These are phyloP conservation scores for Chalaropsis ovoidea DNA, from an alignment of 2,329 filamentous ascomycete species.

Conservation along the genomic window DNA sequence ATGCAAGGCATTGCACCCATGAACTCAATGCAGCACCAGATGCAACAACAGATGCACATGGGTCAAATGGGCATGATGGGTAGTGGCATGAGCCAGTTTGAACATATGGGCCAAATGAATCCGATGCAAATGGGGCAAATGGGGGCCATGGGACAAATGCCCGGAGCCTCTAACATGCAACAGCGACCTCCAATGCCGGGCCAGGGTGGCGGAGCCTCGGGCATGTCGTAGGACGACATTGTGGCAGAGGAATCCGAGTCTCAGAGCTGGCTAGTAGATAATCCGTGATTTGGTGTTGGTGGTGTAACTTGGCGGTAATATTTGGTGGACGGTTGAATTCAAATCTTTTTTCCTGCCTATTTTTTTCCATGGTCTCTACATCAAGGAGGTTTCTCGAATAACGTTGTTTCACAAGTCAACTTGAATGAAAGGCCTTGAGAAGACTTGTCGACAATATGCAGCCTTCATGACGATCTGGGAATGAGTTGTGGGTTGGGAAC, in stretches of 20 bases:
- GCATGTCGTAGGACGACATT: conserved; percentile 25
- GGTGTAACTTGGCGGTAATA: not conserved
- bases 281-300: conserved; percentile 3
- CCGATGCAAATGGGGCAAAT: conserved; percentile 24
- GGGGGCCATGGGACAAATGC: conserved; percentile 23
- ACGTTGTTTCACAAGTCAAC: not conserved
- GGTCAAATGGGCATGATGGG: conserved; percentile 24
- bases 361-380: too few relatives aligned
- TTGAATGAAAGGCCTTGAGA: too few relatives aligned
- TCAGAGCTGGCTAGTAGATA: conserved; percentile 4
- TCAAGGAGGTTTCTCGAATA: not conserved
- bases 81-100: conserved; percentile 22
- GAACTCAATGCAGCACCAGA: conserved; percentile 21
- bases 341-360: not conserved
- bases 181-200: conserved; percentile 24
- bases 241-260: conserved; percentile 13
- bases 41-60: conserved; percentile 24
- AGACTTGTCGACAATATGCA: too few relatives aligned
- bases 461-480: too few relatives aligned
- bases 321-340: not conserved
- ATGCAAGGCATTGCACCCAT: conserved; percentile 21
- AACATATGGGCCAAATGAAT: conserved; percentile 22
- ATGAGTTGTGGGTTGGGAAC: not conserved
- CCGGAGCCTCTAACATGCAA: conserved; percentile 16
- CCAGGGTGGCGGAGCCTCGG: conserved; percentile 20